Conservation (phyloP, 306 rosid genomes). For the Cicer yamashitae region DNA sequence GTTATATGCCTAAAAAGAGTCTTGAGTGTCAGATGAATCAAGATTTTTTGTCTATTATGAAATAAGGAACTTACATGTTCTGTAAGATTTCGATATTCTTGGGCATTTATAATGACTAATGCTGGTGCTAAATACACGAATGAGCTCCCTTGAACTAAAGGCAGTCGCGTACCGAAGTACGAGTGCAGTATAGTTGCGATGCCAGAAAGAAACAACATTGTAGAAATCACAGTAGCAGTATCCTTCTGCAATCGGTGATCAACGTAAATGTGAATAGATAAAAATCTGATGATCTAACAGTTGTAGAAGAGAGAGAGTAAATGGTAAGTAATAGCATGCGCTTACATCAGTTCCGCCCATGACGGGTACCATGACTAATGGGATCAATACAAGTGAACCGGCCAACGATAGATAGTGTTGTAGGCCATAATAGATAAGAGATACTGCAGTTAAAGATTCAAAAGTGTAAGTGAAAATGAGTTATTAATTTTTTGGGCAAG, state of each 20-base stretch:
- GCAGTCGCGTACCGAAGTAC: slow-evolving; percentile 88
- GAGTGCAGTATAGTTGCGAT: slow-evolving; percentile 80
- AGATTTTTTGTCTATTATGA: slow-evolving; percentile 17
- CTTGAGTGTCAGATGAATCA: slow-evolving; percentile 20
- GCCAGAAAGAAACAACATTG: slow-evolving; percentile 90
- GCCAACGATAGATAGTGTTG: slow-evolving; percentile 91
- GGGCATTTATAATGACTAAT: slow-evolving; percentile 76
- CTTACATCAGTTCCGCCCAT: slow-evolving; percentile 99
- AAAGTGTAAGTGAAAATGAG: slow-evolving; percentile 40
- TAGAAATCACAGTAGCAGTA: slow-evolving; percentile 85
- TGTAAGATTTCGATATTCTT: slow-evolving; percentile 83
- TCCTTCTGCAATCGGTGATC: slow-evolving; percentile 68
- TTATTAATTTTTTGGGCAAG: slow-evolving; percentile 9
- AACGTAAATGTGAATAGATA: slow-evolving; percentile 30
- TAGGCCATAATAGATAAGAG: slow-evolving; percentile 76
- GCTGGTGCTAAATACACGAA: slow-evolving; percentile 94
- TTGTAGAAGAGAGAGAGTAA: slow-evolving; percentile 40
- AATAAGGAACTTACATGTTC: slow-evolving; percentile 81
- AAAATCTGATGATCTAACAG: slow-evolving; percentile 31
- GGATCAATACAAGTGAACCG: slow-evolving; percentile 89
- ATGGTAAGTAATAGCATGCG: slow-evolving; percentile 28
- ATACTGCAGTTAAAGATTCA: slow-evolving; percentile 61
- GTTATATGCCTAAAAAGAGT: slow-evolving; percentile 37
- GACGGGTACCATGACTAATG: slow-evolving; percentile 84
- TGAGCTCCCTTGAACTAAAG: slow-evolving; percentile 98